These are phyloP conservation scores for Boletellus deceptivus DNA, from an alignment of 1,284 basidiomycete genomes.

Conservation along the genomic window DNA sequence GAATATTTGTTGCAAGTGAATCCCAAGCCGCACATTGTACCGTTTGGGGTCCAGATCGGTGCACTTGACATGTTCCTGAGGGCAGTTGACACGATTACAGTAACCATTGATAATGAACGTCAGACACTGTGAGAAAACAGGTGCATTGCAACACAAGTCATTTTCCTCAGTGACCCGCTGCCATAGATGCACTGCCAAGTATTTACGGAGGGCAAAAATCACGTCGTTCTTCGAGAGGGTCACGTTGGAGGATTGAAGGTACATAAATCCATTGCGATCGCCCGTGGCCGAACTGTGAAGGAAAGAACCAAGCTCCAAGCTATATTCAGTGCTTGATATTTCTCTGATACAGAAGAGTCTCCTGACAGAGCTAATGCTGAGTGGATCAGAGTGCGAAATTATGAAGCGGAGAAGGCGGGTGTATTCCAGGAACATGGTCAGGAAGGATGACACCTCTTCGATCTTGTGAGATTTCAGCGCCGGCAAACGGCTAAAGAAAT, in stretches of 20 bases:
- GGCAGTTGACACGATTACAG: slow-evolving; percentile 41
- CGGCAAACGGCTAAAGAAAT: slow-evolving; percentile 19
- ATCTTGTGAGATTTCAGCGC: slow-evolving; percentile 10
- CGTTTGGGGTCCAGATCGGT: slow-evolving; percentile 26
- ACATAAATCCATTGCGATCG: slow-evolving; percentile 3
- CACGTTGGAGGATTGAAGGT: background rate
- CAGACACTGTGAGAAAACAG: slow-evolving; percentile 43
- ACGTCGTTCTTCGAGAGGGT: slow-evolving; percentile 5
- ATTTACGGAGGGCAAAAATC: slow-evolving; percentile 13
- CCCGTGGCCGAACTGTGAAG: slow-evolving; percentile 15
- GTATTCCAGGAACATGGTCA: slow-evolving; percentile 41
- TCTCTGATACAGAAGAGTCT: slow-evolving; percentile 41
- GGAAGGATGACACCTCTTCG: slow-evolving; percentile 30
- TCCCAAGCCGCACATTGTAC: slow-evolving; percentile 41
- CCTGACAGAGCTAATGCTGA: slow-evolving; percentile 21
- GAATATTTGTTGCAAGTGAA: slow-evolving; percentile 49
- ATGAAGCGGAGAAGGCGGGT: slow-evolving; percentile 33
- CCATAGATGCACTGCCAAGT: slow-evolving; percentile 30
- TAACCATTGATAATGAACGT: slow-evolving; percentile 30
- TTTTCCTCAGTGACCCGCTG: slow-evolving; percentile 37
- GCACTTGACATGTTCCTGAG: slow-evolving; percentile 36
- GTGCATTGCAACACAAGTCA: slow-evolving; percentile 28
- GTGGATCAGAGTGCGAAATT: slow-evolving; percentile 29
- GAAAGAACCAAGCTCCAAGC: slow-evolving; percentile 26
- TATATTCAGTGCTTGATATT: slow-evolving; percentile 26